A percentile compares a stretch with the other conserved stretches of the same genome.
phyloP scores from a whole-genome alignment of 1,284 basidiomycete genomes.

The Pyrrhoderma lamaoense region DNA sequence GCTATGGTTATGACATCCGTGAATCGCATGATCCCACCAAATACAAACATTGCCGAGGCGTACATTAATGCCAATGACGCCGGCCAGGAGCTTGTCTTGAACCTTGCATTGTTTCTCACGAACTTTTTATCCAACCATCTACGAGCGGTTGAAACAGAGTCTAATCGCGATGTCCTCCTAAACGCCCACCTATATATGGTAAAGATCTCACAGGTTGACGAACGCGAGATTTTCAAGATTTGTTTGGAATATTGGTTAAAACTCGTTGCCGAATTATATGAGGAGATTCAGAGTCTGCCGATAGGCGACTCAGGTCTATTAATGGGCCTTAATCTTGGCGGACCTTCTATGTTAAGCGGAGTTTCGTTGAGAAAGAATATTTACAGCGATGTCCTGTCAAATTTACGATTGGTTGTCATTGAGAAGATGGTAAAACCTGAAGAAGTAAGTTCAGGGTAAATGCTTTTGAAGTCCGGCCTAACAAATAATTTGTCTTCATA shows the following conservation, averaged over 20 bases:
- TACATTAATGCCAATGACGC: conserved; percentile 88
- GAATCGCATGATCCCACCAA: conserved; percentile 96
- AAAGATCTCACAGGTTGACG: conserved; percentile 97
- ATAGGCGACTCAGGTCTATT: conserved; percentile 90
- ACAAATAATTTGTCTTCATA: conserved; percentile 16
- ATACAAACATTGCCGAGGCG: conserved; percentile 89
- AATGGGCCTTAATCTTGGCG: conserved; percentile 86
- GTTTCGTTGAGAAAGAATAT: conserved; percentile 88
- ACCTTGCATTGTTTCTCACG: conserved; percentile 92
- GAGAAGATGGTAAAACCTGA: conserved; percentile 99
- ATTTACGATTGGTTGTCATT: conserved; percentile 93
- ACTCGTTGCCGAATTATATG: conserved; percentile 97
- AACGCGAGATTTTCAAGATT: conserved; percentile 99
- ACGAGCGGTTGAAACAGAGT: conserved; percentile 86
- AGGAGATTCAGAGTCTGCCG: conserved; percentile 90
- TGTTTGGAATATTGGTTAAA: conserved; percentile 99
- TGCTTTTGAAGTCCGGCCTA: too few relatives aligned
- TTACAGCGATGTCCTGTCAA: conserved; percentile 91
- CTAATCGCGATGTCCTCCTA: conserved; percentile 88
- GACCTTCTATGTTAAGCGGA: conserved; percentile 60
- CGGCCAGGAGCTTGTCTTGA: conserved; percentile 96
- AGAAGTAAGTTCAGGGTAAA: conserved; percentile 55
- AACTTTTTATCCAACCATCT: conserved; percentile 95
- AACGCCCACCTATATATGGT: conserved; percentile 99
- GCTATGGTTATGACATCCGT: conserved; percentile 97